Base-by-base conservation (phyloP, 2,329 filamentous ascomycete genomes). In the Nemania sp. region DNA sequence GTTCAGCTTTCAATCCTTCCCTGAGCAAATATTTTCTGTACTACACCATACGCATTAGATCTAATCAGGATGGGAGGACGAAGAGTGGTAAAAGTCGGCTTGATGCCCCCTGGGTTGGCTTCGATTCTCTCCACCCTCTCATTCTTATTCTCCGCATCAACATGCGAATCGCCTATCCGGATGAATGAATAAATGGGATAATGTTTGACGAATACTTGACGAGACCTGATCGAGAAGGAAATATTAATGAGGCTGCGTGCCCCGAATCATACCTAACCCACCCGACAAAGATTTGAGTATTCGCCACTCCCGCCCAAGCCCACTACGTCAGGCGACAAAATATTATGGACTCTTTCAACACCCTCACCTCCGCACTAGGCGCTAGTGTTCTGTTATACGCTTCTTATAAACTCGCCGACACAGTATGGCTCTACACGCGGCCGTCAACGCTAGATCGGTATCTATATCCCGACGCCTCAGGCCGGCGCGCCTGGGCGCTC, bases 401-500 rank as follows among this genome's bases (percentile, higher is more conserved):
- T 41, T 56, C 66, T 4, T 71, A 68, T 56, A 61, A 62, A 24
- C 29, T 67, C 29, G 27, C 71, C 43, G 47, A 58, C 32, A 65
- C 69, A 32, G 24, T 67, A 45, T 64, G 66, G 67, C 64, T 72
- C n/a, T 74, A 73, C 63, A 43, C 60, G 26, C 63, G 64, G 2
- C 72, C 73, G 8, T 69, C 69, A 15, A 18, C 53, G 4, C 61
- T 77, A 10, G 47, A 55, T 5, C 64, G 69, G 29, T 76, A 73
- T 69, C 68, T 71, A n/a, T 73, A 73, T 55, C 45, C 67, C 10
- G 64, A 67, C 43, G 60, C 53, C 29, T 43, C 53, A 6, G 73
- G 68, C 24, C 66, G 56, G 56, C 66, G 59, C 26, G 66, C 77
- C 2, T 86, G 82, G 81, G 84, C 82, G 0, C 73, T 87, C 0